Evolutionary conservation across 2,329 filamentous ascomycete species (phyloP), one percentile per base, ranked within the genome.

Genomic region (Thermomyces lanuginosus): DNA sequence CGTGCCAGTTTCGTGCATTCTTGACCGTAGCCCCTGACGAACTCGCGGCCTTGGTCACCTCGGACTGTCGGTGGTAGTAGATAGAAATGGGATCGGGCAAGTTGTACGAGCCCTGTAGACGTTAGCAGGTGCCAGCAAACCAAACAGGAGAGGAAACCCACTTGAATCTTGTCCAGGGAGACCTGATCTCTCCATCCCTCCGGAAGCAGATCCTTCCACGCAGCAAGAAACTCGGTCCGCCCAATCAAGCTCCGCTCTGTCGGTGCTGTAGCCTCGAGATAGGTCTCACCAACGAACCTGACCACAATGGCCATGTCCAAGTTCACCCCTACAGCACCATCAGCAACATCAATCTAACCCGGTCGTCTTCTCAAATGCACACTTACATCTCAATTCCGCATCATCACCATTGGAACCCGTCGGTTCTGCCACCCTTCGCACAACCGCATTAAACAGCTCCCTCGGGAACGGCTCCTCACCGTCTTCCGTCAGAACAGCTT

Each of bases 201-300:
- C n/a, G 55, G 56, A 19, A 58, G 39, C 27, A 46, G 43, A 32
- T 59, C 53, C 32, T 49, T 56, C 56, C 56, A 60, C 7, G 38
- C 37, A 24, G 43, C 43, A 6, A 58, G 27, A 18, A 53, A 57
- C 6, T 53, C 44, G 18, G 33, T 45, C 17, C 44, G 39, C 8
- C 40, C 40, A 30, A 51, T 36, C 5, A 52, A 44, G 19, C 43
- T 41, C 17, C 33, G 35, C 5, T 37, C 24, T 15, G 35, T 44
- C 4, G 51, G 49, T 12, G 54, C 52, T 12, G 30, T 45, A 9
- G 51, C 46, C 31, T 55, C 53, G 8, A 59, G 42, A 33, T 51
- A 51, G 2, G 43, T 47, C 32, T 55, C 49, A 1, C 53, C 55
- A 24, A 56, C 40, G 53, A 53, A 59, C 27, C 30, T 34, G 14